A percentile compares a stretch with the other conserved stretches of the same genome.
Evolutionary conservation across 2,329 filamentous ascomycete species (phyloP).

Genomic region (Periconia macrospinosa): DNA sequence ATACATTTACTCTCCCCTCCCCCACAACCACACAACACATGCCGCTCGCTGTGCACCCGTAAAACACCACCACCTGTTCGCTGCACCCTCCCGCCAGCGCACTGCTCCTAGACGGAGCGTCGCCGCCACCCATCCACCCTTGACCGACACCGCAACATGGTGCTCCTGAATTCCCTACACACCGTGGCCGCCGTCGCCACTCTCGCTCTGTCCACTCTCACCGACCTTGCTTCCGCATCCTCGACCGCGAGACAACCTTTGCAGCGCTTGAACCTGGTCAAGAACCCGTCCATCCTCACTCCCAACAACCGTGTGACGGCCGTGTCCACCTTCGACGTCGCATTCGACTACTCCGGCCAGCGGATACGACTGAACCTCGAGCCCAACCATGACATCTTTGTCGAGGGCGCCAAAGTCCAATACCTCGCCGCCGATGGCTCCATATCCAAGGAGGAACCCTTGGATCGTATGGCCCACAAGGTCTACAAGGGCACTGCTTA

Average conservation of each 20-base stretch:
- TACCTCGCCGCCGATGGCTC: conserved; percentile 73
- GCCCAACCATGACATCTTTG: conserved; percentile 88
- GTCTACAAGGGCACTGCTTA: conserved; percentile 83
- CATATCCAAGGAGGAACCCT: conserved; percentile 65
- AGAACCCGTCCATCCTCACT: conserved; percentile 76
- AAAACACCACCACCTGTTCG: conserved; percentile 4
- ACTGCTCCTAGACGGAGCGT: conserved; percentile 25
- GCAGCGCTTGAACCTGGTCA: conserved; percentile 70
- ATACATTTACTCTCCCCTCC: not conserved
- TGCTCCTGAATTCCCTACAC: not conserved
- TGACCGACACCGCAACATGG: conserved; percentile 19
- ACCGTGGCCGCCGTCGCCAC: conserved; percentile 22
- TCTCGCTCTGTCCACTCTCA: not conserved
- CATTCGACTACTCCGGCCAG: conserved; percentile 69
- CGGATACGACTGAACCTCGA: conserved; percentile 78
- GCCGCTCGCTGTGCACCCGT: conserved; percentile 32
- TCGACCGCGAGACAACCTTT: conserved; percentile 68
- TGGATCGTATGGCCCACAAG: conserved; percentile 74
- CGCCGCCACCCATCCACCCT: conserved; percentile 31
- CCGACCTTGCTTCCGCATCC: conserved; percentile 26
- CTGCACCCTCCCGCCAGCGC: conserved; percentile 9
- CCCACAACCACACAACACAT: conserved; percentile 15
- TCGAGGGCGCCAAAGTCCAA: conserved; percentile 72
- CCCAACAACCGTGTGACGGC: conserved; percentile 78
- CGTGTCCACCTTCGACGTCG: conserved; percentile 80